Evolutionary conservation across 169 alveolate genomes (phyloP).

Genomic region (Eimeria acervulina): DNA sequence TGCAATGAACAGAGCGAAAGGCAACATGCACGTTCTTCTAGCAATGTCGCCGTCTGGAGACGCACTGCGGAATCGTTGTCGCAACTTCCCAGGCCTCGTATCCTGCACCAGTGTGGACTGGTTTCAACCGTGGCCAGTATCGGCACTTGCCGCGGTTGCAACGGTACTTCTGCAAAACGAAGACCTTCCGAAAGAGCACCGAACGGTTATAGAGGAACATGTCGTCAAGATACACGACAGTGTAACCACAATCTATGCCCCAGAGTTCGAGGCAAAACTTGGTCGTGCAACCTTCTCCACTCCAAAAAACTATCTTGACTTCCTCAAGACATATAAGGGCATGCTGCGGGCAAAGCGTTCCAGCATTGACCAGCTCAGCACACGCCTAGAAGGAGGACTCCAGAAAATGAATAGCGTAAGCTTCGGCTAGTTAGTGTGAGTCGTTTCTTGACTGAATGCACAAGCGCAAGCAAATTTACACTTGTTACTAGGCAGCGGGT

Average conservation of each 20-base stretch:
- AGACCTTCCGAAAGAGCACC: conserved; percentile 88
- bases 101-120: conserved; percentile 98
- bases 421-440: neutral
- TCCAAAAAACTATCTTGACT: conserved; percentile 96
- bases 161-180: conserved; percentile 90
- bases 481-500: neutral
- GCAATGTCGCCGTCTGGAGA: conserved; percentile 96
- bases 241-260: conserved; percentile 90
- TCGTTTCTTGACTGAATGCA: neutral
- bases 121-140: conserved; percentile 97
- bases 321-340: conserved; percentile 90
- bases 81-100: conserved; percentile 98
- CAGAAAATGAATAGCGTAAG: conserved; percentile 86
- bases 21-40: conserved; percentile 93
- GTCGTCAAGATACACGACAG: conserved; percentile 92
- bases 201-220: conserved; percentile 91
- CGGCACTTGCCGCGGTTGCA: conserved; percentile 97
- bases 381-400: conserved; percentile 95
- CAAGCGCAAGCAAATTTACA: neutral
- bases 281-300: conserved; percentile 94
- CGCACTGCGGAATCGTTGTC: conserved; percentile 92
- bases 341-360: conserved; percentile 90
- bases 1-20: conserved; percentile 85
- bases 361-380: conserved; percentile 88
- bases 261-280: conserved; percentile 91